Conservation (phyloP, 306 rosid genomes). For the Ammopiptanthus mongolicus region DNA sequence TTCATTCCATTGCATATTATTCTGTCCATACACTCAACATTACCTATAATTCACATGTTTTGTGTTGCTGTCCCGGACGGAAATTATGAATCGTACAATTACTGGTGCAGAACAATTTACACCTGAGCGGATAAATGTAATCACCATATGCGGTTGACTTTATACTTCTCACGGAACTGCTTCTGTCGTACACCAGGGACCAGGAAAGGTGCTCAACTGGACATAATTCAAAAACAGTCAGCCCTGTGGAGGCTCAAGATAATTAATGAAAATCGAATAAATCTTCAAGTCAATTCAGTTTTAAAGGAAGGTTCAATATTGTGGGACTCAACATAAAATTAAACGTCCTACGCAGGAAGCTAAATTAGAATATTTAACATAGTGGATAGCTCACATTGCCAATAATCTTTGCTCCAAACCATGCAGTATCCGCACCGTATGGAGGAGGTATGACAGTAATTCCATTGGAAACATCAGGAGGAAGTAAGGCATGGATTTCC, state of each 20-base stretch:
- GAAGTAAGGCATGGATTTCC: constrained; percentile 51
- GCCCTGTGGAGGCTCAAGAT: background rate
- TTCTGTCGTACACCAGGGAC: constrained; percentile 62
- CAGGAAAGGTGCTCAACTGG: constrained; percentile 76
- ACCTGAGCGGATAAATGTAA: background rate
- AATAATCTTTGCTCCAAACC: constrained; percentile 75
- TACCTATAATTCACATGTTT: background rate
- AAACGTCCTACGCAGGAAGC: background rate
- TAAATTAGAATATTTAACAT: background rate
- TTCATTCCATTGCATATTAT: no score
- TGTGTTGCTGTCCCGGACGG: background rate
- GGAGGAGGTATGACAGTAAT: constrained; percentile 67
- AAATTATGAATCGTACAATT: background rate
- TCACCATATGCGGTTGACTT: constrained; percentile 49
- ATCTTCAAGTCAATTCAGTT: background rate
- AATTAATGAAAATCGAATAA: background rate
- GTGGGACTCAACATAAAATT: background rate
- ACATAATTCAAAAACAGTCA: constrained; percentile 1
- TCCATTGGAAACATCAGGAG: constrained; percentile 47
- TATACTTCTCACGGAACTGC: constrained; percentile 58
- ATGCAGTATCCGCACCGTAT: constrained; percentile 62
- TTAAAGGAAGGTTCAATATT: background rate
- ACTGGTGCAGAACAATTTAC: background rate
- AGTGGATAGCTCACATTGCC: constrained; percentile 55
- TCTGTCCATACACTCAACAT: background rate